Base-by-base conservation (phyloP, 169 alveolate genomes). In the Prorocentrum cordatum region DNA sequence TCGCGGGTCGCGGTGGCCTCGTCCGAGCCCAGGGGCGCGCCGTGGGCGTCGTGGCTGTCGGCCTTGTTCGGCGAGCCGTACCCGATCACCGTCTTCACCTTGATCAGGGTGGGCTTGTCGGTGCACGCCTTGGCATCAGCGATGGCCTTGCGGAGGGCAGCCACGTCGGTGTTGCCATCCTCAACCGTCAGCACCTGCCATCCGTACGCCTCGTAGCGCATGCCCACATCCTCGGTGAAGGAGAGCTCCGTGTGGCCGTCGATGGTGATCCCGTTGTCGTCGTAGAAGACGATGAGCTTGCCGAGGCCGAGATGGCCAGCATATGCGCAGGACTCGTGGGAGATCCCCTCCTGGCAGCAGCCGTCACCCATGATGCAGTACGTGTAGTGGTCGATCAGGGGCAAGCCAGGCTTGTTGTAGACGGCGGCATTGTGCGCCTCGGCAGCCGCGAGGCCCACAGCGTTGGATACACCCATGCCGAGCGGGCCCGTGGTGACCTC, bases 291-390 rank as follows among this genome's bases (percentile, higher is more conserved):
- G 32, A 93, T 94, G 50, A 94, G 92, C 50, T 93, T 88, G 12
- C 94, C 94, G 71, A 94, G 84, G 1, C 95, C 95, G 64, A 92
- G 79, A 70, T 93, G 95, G 24, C 96, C 96, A 12, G 96, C 96
- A 35, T 93, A 50, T 20, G 96, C 93, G 83, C 95, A 94, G 14
- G 96, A 94, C 92, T 94, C 96, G 83, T 93, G 90, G 79, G 94
- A 85, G 32, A 94, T 93, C 31, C 90, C 90, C 79, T 80, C 90
- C 80, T 82, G 91, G 80, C 61, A 62, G 77, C 94, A 93, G 50
- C 94, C 94, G 86, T 93, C 94, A 24, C 94, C 94, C 54, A 90
- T 26, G 27, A 77, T 59, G 67, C 42, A 16, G 83, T 92, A 92
- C 22, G 91, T 61, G 86, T 91, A 93, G 79, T 93, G 91, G 61